phyloP scores from a whole-genome alignment of 352 stramenopile genomes.

The Globisporangium sylvaticum region DNA sequence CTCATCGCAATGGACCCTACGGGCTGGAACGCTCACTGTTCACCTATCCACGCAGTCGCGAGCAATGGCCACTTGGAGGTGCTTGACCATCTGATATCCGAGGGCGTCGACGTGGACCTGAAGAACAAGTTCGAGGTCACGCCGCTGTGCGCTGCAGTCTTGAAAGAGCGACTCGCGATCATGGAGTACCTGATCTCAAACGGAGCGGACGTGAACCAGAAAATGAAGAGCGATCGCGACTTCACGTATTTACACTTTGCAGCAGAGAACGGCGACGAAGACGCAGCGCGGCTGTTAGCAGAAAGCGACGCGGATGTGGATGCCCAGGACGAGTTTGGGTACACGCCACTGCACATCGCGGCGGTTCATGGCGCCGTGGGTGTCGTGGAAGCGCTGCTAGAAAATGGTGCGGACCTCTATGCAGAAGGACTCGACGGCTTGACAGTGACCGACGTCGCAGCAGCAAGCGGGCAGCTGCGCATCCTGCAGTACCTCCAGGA shows the following conservation, averaged over 20 bases:
- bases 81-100: slow-evolving; percentile 10
- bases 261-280: slow-evolving; percentile 27
- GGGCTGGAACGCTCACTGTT: slow-evolving; percentile 1
- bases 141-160: slow-evolving; percentile 14
- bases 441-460: slow-evolving; percentile 17
- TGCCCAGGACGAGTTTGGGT: slow-evolving; percentile 16
- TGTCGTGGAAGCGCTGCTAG: slow-evolving; percentile 18
- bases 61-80: slow-evolving; percentile 19
- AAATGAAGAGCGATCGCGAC: slow-evolving; percentile 14
- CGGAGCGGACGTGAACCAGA: slow-evolving; percentile 16
- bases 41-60: slow-evolving; percentile 16
- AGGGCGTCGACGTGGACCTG: slow-evolving; percentile 13
- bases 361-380: slow-evolving; percentile 18
- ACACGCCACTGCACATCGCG: slow-evolving; percentile 27
- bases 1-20: slow-evolving; percentile 11
- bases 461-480: slow-evolving; percentile 18
- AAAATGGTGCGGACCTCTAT: slow-evolving; percentile 20
- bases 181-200: slow-evolving; percentile 18
- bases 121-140: slow-evolving; percentile 15
- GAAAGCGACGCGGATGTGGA: slow-evolving; percentile 21
- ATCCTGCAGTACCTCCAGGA: slow-evolving; percentile 17
- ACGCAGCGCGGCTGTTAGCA: slow-evolving; percentile 19
- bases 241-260: slow-evolving; percentile 27
- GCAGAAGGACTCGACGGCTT: slow-evolving; percentile 4
- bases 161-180: slow-evolving; percentile 8